phyloP scores from a whole-genome alignment of 345 rosid species.

The Eucalyptus guilfoylei region DNA sequence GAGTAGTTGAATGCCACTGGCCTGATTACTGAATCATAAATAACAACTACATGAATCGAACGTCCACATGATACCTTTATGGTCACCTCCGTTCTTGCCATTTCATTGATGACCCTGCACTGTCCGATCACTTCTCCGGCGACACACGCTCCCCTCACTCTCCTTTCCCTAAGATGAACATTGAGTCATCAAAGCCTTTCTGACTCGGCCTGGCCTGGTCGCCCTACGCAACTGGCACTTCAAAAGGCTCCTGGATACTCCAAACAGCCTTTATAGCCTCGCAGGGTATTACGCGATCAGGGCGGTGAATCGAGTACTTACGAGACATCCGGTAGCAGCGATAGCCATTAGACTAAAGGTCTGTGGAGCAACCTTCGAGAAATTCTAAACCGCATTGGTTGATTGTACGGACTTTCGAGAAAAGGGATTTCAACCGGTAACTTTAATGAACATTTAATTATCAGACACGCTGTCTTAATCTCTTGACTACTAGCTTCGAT shows the following conservation, averaged over 20 bases:
- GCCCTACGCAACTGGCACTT: background rate
- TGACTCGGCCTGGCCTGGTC: background rate
- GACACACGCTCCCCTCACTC: background rate
- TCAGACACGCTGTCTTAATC: background rate
- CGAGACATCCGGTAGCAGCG: background rate
- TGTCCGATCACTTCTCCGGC: background rate
- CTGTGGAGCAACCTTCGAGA: background rate
- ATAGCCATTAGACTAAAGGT: background rate
- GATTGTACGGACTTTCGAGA: background rate
- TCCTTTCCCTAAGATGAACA: background rate
- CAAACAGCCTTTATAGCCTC: background rate
- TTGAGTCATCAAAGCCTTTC: background rate
- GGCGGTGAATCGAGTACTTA: background rate
- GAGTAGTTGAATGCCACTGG: background rate
- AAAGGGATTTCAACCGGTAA: background rate
- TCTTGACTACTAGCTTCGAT: background rate
- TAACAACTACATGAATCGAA: background rate
- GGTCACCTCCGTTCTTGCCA: background rate
- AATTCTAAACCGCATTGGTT: background rate
- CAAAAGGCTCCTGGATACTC: background rate
- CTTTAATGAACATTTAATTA: background rate
- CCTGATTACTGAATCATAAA: background rate
- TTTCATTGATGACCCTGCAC: background rate
- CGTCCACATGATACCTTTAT: background rate
- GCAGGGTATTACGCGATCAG: background rate